Conservation (phyloP, 2,329 filamentous ascomycete species). For the Fusarium sarcochroum region DNA sequence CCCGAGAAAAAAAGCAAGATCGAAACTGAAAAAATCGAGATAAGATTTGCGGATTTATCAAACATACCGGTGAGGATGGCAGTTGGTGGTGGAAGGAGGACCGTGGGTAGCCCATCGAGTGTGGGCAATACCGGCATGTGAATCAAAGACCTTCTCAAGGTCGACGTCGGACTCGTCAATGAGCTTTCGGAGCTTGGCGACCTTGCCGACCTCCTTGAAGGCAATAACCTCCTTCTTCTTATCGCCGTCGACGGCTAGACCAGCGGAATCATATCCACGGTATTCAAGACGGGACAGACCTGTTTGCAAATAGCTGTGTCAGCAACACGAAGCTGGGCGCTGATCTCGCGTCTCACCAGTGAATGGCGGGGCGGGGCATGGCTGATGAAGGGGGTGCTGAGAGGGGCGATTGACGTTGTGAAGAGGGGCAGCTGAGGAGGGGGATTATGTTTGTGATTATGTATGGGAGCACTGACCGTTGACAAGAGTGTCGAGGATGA, state of each 20-base stretch:
- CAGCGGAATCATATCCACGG: conserved; percentile 97
- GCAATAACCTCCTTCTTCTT: conserved; percentile 98
- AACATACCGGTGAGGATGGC: conserved; percentile 94
- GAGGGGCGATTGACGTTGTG: conserved; percentile 31
- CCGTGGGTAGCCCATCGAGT: conserved; percentile 99
- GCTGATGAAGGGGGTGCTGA: conserved; percentile 37
- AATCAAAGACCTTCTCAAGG: conserved; percentile 94
- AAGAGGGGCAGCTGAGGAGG: conserved; percentile 35
- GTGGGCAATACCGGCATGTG: conserved; percentile 98
- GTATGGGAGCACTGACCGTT: conserved; percentile 77
- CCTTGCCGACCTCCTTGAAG: conserved; percentile 99
- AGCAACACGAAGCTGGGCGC: conserved; percentile 47
- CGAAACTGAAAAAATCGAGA: not conserved
- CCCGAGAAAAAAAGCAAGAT: not conserved
- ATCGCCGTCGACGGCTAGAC: conserved; percentile 95
- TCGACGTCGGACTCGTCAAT: conserved; percentile 88
- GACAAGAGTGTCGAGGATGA: conserved; percentile 94
- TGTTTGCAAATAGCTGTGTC: conserved; percentile 57
- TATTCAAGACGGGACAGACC: conserved; percentile 97
- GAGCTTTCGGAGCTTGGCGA: conserved; percentile 94
- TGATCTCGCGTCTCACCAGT: conserved; percentile 48
- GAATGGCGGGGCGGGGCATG: conserved; percentile 45
- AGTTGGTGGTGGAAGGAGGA: conserved; percentile 92
- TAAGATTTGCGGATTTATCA: conserved; percentile 6
- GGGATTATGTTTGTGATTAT: conserved; percentile 14